Evolutionary conservation across 345 rosid species (phyloP), one percentile per base, ranked within the genome.

Genomic region (Citrus australasica): DNA sequence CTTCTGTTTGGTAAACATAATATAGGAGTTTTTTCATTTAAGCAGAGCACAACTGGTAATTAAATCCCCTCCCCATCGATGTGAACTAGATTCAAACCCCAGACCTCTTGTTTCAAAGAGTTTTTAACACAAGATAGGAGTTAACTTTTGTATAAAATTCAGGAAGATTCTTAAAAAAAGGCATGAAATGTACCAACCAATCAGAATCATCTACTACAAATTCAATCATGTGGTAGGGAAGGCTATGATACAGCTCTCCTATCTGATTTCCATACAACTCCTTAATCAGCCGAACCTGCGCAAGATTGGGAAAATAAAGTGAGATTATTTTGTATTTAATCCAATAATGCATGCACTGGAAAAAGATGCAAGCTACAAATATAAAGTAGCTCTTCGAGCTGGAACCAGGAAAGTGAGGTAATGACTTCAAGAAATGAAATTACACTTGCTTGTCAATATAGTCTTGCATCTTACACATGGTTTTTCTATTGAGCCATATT

Each of bases 211-310:
- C 97, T 9, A 94, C 81, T 28, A 82, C 85, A 82, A 92, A 96
- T 84, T 96, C 97, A 80, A 94, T 82, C 91, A 94, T 89, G 89
- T 94, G 93, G 88, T 90, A 92, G 2, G 99, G 97, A 84, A 92
- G 97, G 85, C 97, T 94, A 77, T 94, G 94, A 83, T 91, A 93
- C 71, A 96, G 82, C 85, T 93, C 98, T 67, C 90, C 89, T 72
- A 96, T 94, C 81, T 94, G 97, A 85, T 92, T 91, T 79, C 99
- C 98, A 82, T 90, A 96, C 80, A 96, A 83, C 83, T 96, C 99
- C 84, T 92, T 96, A 56, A 91, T 86, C 73, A 96, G 91, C 63
- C 95, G 90, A 60, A 96, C 97, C 99, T 96, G 86, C 81, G 88
- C 27, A 16, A 35, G 24, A 55, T 55, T 25, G 9, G 28, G 40